Percentiles rank a stretch among this genome's conserved stretches.
Conservation (phyloP, 768 basidiomycete genomes). For the Tylopilus balloui region DNA sequence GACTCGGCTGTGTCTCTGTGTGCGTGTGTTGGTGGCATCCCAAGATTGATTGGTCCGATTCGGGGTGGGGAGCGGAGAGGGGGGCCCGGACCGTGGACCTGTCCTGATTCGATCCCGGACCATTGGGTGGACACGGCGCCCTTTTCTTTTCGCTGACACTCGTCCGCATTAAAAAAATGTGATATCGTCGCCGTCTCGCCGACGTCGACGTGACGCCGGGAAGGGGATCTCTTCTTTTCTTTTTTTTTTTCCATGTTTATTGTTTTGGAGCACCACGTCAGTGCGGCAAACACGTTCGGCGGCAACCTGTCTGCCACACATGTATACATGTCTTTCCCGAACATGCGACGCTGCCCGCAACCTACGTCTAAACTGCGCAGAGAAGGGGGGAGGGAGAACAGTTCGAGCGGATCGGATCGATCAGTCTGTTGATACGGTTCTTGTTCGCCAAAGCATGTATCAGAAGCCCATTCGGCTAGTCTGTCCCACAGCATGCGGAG, state of each 20-base stretch:
- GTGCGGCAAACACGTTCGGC: no score
- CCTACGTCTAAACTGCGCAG: constrained; percentile 13
- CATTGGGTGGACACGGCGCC: no score
- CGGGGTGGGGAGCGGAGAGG: no score
- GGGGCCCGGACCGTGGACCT: no score
- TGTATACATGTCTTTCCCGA: constrained; percentile 1
- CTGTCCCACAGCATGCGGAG: constrained; percentile 2
- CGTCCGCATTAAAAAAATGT: no score
- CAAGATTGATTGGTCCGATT: constrained; percentile 23
- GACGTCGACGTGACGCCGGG: neutral
- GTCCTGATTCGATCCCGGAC: no score
- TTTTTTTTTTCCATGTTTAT: neutral
- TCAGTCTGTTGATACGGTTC: neutral
- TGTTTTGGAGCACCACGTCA: neutral
- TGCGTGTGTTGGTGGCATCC: constrained; percentile 1
- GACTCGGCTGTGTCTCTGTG: constrained; percentile 19
- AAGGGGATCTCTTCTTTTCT: neutral
- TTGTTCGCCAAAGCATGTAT: constrained; percentile 10
- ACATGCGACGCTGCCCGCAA: constrained; percentile 8
- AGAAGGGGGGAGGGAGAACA: neutral
- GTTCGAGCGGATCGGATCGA: constrained; percentile 15
- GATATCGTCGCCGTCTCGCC: constrained; percentile 1
- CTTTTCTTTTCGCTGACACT: no score
- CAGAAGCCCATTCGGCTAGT: constrained; percentile 21
- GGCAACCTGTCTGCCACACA: no score